phyloP scores from a whole-genome alignment of 129 eudicot genomes.

The Mikania micrantha region DNA sequence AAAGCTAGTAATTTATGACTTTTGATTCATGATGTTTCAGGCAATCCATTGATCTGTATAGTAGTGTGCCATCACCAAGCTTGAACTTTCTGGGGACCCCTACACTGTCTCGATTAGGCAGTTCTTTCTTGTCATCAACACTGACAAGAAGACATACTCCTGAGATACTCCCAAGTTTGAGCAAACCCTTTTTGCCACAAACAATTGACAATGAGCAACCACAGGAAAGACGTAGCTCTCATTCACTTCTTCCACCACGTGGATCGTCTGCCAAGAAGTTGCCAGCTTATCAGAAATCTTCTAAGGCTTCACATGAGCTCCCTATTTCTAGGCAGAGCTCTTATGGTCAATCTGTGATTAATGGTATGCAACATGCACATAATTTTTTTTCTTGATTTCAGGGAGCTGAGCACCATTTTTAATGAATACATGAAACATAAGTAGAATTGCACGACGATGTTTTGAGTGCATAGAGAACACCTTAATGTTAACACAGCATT shows the following conservation, averaged over 20 bases:
- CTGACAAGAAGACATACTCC: slow-evolving; percentile 73
- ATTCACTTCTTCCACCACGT: slow-evolving; percentile 66
- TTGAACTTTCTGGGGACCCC: slow-evolving; percentile 71
- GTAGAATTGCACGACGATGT: neutral
- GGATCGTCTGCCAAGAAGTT: slow-evolving; percentile 45
- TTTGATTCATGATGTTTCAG: slow-evolving; percentile 34
- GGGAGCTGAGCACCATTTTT: neutral
- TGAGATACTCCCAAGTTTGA: slow-evolving; percentile 55
- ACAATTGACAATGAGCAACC: slow-evolving; percentile 47
- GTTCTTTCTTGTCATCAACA: slow-evolving; percentile 67
- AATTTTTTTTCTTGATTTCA: neutral
- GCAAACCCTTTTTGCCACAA: slow-evolving; percentile 59
- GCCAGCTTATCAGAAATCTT: slow-evolving; percentile 40
- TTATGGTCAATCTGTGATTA: slow-evolving; percentile 68
- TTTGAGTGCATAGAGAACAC: neutral
- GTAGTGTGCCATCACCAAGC: slow-evolving; percentile 86
- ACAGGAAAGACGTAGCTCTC: slow-evolving; percentile 66
- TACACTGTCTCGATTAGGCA: slow-evolving; percentile 48
- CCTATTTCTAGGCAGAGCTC: slow-evolving; percentile 62
- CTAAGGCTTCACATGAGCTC: slow-evolving; percentile 54
- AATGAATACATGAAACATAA: neutral
- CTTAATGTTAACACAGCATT: neutral
- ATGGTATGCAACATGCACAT: slow-evolving; percentile 46
- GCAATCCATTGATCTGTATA: slow-evolving; percentile 84
- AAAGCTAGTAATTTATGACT: neutral